Base-by-base conservation (phyloP, 2,329 filamentous ascomycete species). In the Fusarium miscanthi region DNA sequence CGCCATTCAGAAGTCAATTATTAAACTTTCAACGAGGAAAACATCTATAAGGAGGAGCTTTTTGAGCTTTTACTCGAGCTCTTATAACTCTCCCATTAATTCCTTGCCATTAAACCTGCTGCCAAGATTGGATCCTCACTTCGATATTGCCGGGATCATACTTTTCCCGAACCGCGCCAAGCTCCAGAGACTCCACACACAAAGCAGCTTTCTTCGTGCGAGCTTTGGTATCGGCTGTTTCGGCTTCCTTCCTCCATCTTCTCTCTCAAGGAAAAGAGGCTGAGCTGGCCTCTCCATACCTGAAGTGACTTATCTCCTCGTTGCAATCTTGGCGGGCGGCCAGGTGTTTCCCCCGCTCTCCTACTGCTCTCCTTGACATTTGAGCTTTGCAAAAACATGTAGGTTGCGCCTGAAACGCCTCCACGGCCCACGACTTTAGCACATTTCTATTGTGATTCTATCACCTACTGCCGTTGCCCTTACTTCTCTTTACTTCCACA, bases 201-300 rank as follows among this genome's bases (percentile, higher is more conserved):
- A 57, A 59, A 63, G 48, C 40, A 63, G 63, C 66, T 68, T 67
- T 45, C 60, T 75, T 74, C 66, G 64, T 63, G 66, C 61, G 70
- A 76, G 63, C 70, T 72, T 69, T 69, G 59, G 59, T 60, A 58
- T 71, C 77, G 77, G 77, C 72, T 69, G 45, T 33, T 76, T 78
- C 76, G 76, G 76, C 72, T 64, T 71, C 51, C 61, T 78, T 77
- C 76, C 57, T 73, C 38, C 68, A 59, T 45, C 16, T 75, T 75
- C 75, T 69, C 38, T 31, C 49, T 21, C 49, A 57, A 54, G 68
- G 68, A 59, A 59, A 73, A 67, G 54, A 58, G 69, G 76, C 78
- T 81, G 76, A 79, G 73, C 73, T 81, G 79, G 76, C 78, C 77
- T 80, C 72, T 79, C 77, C 48, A 54, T 48, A 23, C 33, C 56